Evolutionary conservation across 352 stramenopile species (phyloP).

Genomic region (Plasmopara halstedii): DNA sequence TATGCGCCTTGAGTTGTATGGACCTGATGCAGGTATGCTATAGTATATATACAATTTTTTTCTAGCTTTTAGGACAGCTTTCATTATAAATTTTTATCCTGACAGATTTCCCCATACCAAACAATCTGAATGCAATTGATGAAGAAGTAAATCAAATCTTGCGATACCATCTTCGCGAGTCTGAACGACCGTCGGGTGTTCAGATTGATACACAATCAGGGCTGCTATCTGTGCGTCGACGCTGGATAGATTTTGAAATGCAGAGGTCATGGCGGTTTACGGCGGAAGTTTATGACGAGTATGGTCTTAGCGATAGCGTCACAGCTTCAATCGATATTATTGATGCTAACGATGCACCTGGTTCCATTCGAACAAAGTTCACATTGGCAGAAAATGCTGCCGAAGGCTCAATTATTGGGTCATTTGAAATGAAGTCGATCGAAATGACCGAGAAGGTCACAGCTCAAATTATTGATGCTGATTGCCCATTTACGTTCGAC

Average conservation of each 20-base stretch:
- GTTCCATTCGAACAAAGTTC: not conserved
- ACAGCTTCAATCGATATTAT: slow-evolving; percentile 5
- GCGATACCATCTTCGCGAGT: slow-evolving; percentile 10
- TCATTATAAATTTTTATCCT: not conserved
- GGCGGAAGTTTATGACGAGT: slow-evolving; percentile 16
- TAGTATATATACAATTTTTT: not conserved
- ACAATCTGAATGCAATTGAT: slow-evolving; percentile 6
- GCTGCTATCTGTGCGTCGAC: slow-evolving; percentile 10
- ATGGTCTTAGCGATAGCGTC: slow-evolving; percentile 9
- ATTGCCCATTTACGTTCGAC: slow-evolving; percentile 13
- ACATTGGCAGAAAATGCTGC: slow-evolving; percentile 11
- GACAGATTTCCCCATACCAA: slow-evolving; percentile 11
- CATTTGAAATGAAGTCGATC: slow-evolving; percentile 1
- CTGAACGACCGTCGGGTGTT: slow-evolving; percentile 17
- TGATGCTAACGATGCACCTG: slow-evolving; percentile 16
- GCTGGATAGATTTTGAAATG: slow-evolving; percentile 30
- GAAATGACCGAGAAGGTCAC: slow-evolving; percentile 9
- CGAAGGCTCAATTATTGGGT: slow-evolving; percentile 3
- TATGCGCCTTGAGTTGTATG: slow-evolving; percentile 37
- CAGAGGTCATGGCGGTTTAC: slow-evolving; percentile 9
- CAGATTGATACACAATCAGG: slow-evolving; percentile 20
- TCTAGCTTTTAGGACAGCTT: not conserved
- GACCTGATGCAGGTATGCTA: slow-evolving; percentile 30
- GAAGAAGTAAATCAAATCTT: slow-evolving; percentile 10
- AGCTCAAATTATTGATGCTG: not conserved